These are phyloP conservation scores for Sugiyamaella lignohabitans DNA, from an alignment of 805 yeast genomes.

Conservation along the genomic window DNA sequence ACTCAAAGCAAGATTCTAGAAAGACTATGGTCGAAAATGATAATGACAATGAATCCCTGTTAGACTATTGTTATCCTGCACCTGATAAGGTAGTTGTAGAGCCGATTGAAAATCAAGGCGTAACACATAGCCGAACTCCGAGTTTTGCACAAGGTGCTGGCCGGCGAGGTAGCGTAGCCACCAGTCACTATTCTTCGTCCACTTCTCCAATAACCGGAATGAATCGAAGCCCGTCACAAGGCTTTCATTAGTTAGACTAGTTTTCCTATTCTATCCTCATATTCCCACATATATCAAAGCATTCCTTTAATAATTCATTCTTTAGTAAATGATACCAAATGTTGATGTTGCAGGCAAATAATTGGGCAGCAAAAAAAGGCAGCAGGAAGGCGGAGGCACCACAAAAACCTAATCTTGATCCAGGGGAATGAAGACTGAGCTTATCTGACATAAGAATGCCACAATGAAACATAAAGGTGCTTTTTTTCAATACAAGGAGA, in stretches of 20 bases:
- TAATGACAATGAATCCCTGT: constrained; percentile 3
- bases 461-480: too few species aligned
- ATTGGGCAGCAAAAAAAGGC: too few species aligned
- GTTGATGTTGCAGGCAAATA: too few species aligned
- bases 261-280: not conserved
- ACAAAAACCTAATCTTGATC: too few species aligned
- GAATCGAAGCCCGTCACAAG: not conserved
- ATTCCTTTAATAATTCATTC: too few species aligned
- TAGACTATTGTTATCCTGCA: constrained; percentile 8
- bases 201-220: not conserved
- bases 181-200: not conserved
- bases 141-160: not conserved
- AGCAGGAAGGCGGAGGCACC: too few species aligned
- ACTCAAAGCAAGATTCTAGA: not conserved
- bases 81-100: constrained; percentile 1
- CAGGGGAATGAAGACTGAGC: too few species aligned
- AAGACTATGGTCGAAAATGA: not conserved
- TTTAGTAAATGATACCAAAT: too few species aligned
- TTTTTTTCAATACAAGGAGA: too few species aligned
- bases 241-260: not conserved
- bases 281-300: too few species aligned
- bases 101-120: not conserved
- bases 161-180: not conserved
- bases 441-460: too few species aligned
- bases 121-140: not conserved